A percentile compares a stretch with the other conserved stretches of the same genome.
Conservation (phyloP, 371 early-diverging fungal genomes). For the Chytridium lagenaria region DNA sequence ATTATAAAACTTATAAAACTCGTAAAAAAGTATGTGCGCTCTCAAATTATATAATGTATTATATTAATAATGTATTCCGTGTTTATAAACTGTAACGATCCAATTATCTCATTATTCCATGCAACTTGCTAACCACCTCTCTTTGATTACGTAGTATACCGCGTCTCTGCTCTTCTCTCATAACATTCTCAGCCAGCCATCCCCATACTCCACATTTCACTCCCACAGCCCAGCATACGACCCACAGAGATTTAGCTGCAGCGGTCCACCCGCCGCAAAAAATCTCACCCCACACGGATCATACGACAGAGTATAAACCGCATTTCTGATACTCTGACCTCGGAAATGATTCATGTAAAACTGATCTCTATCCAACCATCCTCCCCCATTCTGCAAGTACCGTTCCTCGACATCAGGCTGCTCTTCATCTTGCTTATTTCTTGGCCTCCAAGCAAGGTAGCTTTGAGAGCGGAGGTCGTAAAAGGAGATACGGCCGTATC, state of each 20-base stretch:
- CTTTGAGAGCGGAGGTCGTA: conserved; percentile 46
- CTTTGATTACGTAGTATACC: too few species aligned
- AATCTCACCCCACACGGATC: conserved; percentile 46
- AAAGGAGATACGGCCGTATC: conserved; percentile 55
- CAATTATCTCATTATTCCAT: too few species aligned
- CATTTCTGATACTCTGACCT: conserved; percentile 56
- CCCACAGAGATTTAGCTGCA: conserved; percentile 64
- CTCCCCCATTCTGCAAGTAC: conserved; percentile 48
- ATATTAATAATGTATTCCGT: too few species aligned
- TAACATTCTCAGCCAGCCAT: background rate
- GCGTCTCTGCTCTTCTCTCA: too few species aligned
- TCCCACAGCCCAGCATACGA: conserved; percentile 54
- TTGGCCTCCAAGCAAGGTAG: conserved; percentile 46
- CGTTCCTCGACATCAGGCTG: too few species aligned
- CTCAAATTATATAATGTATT: too few species aligned
- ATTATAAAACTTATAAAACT: too few species aligned
- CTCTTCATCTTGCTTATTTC: background rate
- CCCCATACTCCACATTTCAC: background rate
- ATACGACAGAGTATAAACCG: conserved; percentile 65
- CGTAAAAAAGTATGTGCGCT: too few species aligned
- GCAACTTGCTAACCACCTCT: too few species aligned
- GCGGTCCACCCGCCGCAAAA: conserved; percentile 71
- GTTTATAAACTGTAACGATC: too few species aligned
- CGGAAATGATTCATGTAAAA: conserved; percentile 48
- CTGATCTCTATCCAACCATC: conserved; percentile 59